phyloP scores from a whole-genome alignment of 2,329 filamentous ascomycete genomes.

The Dactylella cylindrospora region DNA sequence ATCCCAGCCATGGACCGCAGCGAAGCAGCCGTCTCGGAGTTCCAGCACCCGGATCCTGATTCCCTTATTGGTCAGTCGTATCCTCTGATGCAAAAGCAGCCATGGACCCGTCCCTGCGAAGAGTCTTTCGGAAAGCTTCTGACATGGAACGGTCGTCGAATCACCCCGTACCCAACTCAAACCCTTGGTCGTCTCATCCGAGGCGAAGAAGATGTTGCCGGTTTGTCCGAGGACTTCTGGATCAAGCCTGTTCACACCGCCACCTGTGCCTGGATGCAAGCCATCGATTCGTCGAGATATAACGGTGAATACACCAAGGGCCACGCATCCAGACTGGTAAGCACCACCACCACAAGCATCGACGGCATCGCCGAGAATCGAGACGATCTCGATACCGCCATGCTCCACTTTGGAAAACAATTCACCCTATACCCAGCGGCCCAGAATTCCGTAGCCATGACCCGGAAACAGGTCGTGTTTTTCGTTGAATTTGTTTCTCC shows the following conservation, averaged over 20 bases:
- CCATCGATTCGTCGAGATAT: conserved; percentile 41
- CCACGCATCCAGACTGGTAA: conserved; percentile 30
- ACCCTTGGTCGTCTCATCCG: conserved; percentile 41
- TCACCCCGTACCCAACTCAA: conserved; percentile 37
- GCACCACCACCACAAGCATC: conserved; percentile 22
- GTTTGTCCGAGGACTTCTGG: conserved; percentile 39
- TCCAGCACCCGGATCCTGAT: conserved; percentile 36
- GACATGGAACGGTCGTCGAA: conserved; percentile 38
- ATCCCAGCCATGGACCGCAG: conserved; percentile 35
- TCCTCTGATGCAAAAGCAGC: conserved; percentile 42
- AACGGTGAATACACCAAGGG: conserved; percentile 41
- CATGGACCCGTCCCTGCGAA: conserved; percentile 34
- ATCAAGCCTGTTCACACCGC: conserved; percentile 41
- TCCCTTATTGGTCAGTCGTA: conserved; percentile 30
- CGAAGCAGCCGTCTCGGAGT: conserved; percentile 41
- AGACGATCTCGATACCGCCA: conserved; percentile 38
- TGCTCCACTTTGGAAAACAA: conserved; percentile 41
- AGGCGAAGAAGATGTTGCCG: conserved; percentile 36
- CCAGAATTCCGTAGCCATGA: conserved; percentile 14
- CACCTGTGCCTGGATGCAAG: conserved; percentile 42
- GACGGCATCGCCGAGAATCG: conserved; percentile 42
- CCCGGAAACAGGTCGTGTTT: conserved; percentile 39
- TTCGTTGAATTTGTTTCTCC: conserved; percentile 43
- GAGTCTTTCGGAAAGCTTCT: conserved; percentile 35
- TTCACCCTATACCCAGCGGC: conserved; percentile 37